phyloP scores from a whole-genome alignment of 2,329 filamentous ascomycete species.

The Neofusicoccum parvum region DNA sequence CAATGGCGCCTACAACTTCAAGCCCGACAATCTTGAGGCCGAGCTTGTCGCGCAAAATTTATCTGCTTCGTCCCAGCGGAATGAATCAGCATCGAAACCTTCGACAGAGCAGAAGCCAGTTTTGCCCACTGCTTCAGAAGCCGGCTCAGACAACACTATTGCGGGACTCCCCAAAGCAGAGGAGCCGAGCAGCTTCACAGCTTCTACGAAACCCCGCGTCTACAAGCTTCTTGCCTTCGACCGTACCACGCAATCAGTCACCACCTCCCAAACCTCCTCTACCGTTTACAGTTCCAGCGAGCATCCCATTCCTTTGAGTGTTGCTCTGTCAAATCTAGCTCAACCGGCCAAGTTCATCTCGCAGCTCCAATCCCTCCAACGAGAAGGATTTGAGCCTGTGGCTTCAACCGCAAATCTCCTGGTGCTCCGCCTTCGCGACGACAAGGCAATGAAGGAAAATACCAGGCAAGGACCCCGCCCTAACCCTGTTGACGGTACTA shows the following conservation, averaged over 20 bases:
- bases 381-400: slow-evolving; percentile 31
- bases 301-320: slow-evolving; percentile 25
- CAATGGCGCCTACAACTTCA: slow-evolving; percentile 6
- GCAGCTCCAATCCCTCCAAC: slow-evolving; percentile 27
- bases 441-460: not conserved
- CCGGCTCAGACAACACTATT: not conserved
- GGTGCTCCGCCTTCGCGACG: slow-evolving; percentile 30
- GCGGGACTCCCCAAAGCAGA: not conserved
- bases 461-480: not conserved
- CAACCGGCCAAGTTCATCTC: slow-evolving; percentile 26
- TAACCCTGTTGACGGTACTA: slow-evolving; percentile 41
- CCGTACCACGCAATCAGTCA: slow-evolving; percentile 30
- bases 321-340: slow-evolving; percentile 9
- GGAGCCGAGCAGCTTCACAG: no score
- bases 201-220: slow-evolving; percentile 1
- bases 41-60: not conserved
- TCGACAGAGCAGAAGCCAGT: not conserved
- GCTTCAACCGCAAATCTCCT: slow-evolving; percentile 35
- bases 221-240: slow-evolving; percentile 35
- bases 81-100: not conserved
- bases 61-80: not conserved
- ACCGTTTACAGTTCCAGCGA: slow-evolving; percentile 18
- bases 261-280: slow-evolving; percentile 24
- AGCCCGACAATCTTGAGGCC: slow-evolving; percentile 8
- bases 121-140: not conserved